Conservation (phyloP, 208 protist species). For the Crithidia expoeki region DNA sequence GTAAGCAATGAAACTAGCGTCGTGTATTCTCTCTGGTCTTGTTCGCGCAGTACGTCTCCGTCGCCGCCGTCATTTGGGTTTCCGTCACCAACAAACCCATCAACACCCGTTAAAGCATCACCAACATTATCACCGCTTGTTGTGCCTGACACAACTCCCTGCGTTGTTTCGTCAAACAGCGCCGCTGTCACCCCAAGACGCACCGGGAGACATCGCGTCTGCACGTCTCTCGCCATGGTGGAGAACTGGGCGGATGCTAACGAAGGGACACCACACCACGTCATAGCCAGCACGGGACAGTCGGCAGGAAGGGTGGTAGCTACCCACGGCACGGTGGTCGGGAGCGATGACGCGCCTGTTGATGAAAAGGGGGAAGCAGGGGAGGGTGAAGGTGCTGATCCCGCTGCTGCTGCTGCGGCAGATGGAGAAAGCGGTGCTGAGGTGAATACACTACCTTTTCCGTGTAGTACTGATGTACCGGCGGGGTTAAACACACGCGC, state of each 20-base stretch:
- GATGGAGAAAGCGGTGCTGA: too few species aligned
- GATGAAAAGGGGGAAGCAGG: background rate
- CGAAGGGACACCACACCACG: slow-evolving; percentile 33
- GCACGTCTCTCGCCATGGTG: slow-evolving; percentile 14
- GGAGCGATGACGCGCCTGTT: background rate
- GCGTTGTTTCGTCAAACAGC: slow-evolving; percentile 30
- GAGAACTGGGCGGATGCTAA: slow-evolving; percentile 6
- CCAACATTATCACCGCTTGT: background rate
- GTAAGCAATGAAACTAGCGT: slow-evolving; percentile 43
- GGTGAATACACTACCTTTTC: too few species aligned
- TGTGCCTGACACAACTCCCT: background rate
- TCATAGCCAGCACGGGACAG: slow-evolving; percentile 27
- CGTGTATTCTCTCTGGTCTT: background rate
- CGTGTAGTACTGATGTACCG: background rate
- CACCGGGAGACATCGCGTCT: slow-evolving; percentile 36
- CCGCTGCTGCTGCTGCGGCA: background rate
- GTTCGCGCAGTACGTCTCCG: background rate
- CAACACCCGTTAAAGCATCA: background rate
- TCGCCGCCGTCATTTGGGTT: background rate
- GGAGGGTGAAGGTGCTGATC: background rate
- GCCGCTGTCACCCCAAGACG: slow-evolving; percentile 25
- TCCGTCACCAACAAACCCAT: background rate
- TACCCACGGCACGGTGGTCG: slow-evolving; percentile 10
- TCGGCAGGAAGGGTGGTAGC: slow-evolving; percentile 25
- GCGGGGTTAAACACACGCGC: slow-evolving; percentile 46